Percentiles rank a stretch among this genome's conserved stretches.
These are phyloP conservation scores for Bruguiera gymnorhiza DNA, from an alignment of 345 rosid genomes.

Conservation along the genomic window DNA sequence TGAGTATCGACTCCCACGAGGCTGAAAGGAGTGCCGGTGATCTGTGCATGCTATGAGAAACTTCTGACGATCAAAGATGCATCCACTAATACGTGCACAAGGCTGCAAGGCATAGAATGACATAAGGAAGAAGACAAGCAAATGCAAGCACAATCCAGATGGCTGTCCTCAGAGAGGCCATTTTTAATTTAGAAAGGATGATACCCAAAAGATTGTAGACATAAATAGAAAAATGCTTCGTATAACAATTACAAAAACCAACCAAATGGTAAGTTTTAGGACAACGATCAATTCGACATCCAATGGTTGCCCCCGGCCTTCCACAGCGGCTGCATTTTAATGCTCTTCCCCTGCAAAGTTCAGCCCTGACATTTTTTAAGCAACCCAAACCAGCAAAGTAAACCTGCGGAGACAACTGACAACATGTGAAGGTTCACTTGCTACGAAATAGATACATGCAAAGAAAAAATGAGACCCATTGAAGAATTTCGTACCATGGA, in stretches of 20 bases:
- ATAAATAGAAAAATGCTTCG: neutral
- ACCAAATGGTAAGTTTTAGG: slow-evolving; percentile 98
- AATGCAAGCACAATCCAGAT: slow-evolving; percentile 4
- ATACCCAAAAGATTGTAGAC: neutral
- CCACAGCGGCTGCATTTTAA: slow-evolving; percentile 92
- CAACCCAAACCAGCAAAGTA: slow-evolving; percentile 97
- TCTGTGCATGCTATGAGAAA: slow-evolving; percentile 98
- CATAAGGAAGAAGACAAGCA: slow-evolving; percentile 14
- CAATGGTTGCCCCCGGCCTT: slow-evolving; percentile 97
- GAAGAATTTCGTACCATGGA: neutral
- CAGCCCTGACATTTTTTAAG: slow-evolving; percentile 94
- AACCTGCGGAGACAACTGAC: slow-evolving; percentile 52
- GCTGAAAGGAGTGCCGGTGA: slow-evolving; percentile 83
- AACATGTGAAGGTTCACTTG: slow-evolving; percentile 12
- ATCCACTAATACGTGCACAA: slow-evolving; percentile 90
- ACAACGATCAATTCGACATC: slow-evolving; percentile 97
- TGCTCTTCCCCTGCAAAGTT: slow-evolving; percentile 90
- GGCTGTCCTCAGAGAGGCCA: slow-evolving; percentile 7
- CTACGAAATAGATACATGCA: slow-evolving; percentile 1
- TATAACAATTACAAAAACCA: slow-evolving; percentile 21
- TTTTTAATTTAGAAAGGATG: neutral
- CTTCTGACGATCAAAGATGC: slow-evolving; percentile 95
- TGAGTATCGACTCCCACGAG: slow-evolving; percentile 53
- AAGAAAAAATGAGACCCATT: slow-evolving; percentile 2
- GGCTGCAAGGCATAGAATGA: slow-evolving; percentile 60